Base-by-base conservation (phyloP, 148 eudicot species). In the Dianthus caryophyllus region DNA sequence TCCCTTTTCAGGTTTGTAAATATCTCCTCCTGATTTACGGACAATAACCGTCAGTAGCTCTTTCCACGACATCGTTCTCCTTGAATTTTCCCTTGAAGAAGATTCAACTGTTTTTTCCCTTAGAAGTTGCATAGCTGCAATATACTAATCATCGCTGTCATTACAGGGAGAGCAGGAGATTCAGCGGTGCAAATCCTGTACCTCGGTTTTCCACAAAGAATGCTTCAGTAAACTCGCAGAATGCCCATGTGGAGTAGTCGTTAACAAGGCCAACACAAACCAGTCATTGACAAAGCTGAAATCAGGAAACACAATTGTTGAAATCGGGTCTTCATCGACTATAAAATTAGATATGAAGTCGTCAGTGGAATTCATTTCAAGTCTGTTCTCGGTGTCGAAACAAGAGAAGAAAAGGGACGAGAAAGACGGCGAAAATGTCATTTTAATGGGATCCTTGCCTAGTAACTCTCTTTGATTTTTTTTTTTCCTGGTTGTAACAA, bases 391-490 rank as follows among this genome's bases (percentile, higher is more conserved):
- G 0, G 62, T 71, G 73, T 79, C 77, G 27, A 81, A 57, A 68
- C 78, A 69, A 29, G 88, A 70, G 36, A 84, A 67, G 41, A 29
- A 44, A 51, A 67, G 50, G 49, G 81, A 81, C 6, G 29, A 65
- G 6, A 68, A 47, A 18, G 81, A 78, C 3, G 61, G 66, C 39
- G 81, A 82, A 67, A 88, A 73, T 30, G 82, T 83, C 29, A 88
- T 88, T 69, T 67, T 76, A 67, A 90, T 94, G 96, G 96, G 96
- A 71, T 90, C 97, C 30, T 80, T 90, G 67, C 90, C 96, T 14
- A 75, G 56, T 70, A 74, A 79, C 71, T 77, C 96, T 36, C 75
- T 89, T 12, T 92, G 84, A 87, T 47, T 6, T 24, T 33, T 33
- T 33, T 7, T 26, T 26, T 43, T 52, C 55, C 52, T 43, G 20